A percentile compares a stretch with the other conserved stretches of the same genome.
These are phyloP conservation scores for Alternaria incomplexa DNA, from an alignment of 2,329 filamentous ascomycete genomes.

Conservation along the genomic window DNA sequence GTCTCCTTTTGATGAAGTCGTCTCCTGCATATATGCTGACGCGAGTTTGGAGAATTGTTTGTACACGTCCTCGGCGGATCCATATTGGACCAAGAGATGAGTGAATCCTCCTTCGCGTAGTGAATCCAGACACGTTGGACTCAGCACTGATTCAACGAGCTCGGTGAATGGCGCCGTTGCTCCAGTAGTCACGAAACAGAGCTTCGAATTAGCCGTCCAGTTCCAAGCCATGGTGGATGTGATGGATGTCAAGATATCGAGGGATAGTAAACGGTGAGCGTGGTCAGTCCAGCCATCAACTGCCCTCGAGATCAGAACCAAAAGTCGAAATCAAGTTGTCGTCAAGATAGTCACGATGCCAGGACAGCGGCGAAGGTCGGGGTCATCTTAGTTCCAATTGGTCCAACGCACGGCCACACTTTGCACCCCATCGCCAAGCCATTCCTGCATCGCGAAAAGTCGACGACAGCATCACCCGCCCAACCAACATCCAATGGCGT, in stretches of 20 bases:
- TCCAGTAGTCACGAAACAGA: slow-evolving; percentile 88
- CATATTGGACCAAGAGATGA: slow-evolving; percentile 80
- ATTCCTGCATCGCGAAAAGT: slow-evolving; percentile 40
- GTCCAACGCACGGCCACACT: slow-evolving; percentile 25
- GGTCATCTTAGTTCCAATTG: slow-evolving; percentile 22
- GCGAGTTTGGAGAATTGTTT: slow-evolving; percentile 37
- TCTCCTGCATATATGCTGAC: slow-evolving; percentile 15
- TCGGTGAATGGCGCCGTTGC: slow-evolving; percentile 83
- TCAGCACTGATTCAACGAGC: slow-evolving; percentile 71
- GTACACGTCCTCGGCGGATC: slow-evolving; percentile 66
- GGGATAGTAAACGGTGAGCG: too few relatives aligned
- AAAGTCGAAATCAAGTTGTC: background rate
- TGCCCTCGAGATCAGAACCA: background rate
- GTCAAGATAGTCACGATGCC: background rate
- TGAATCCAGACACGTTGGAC: slow-evolving; percentile 65
- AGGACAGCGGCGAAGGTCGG: slow-evolving; percentile 30
- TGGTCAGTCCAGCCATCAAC: background rate
- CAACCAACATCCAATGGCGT: slow-evolving; percentile 40
- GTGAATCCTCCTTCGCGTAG: slow-evolving; percentile 70
- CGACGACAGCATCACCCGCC: slow-evolving; percentile 23
- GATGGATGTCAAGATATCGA: background rate
- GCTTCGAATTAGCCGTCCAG: slow-evolving; percentile 43
- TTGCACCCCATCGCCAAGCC: slow-evolving; percentile 35
- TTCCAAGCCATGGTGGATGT: slow-evolving; percentile 26
- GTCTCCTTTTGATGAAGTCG: slow-evolving; percentile 3